Conservation (phyloP, 352 stramenopile species). For the Globisporangium ultimum region DNA sequence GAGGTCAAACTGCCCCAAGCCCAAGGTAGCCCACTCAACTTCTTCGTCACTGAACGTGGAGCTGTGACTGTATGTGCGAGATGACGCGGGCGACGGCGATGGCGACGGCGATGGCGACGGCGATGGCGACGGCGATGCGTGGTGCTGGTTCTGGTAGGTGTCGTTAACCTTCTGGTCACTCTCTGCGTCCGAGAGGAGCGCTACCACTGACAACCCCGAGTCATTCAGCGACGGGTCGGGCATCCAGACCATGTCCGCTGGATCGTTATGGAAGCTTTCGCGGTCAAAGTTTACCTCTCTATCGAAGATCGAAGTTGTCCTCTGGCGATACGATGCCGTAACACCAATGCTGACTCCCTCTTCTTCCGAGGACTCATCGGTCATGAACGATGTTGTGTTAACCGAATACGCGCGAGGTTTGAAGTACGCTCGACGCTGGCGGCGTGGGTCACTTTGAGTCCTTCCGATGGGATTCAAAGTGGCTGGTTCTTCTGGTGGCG, state of each 20-base stretch:
- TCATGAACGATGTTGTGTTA: slow-evolving; percentile 11
- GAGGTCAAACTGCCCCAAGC: slow-evolving; percentile 10
- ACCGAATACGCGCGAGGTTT: not conserved
- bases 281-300: not conserved
- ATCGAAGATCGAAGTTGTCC: not conserved
- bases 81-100: too few species aligned
- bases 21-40: not conserved
- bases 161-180: not conserved
- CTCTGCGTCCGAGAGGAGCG: not conserved
- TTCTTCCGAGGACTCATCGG: slow-evolving; percentile 5
- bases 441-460: not conserved
- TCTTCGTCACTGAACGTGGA: not conserved
- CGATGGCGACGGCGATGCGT: not conserved
- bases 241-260: slow-evolving; percentile 9
- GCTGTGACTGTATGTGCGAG: not conserved
- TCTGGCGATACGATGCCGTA: too few species aligned
- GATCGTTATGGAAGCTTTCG: slow-evolving; percentile 4
- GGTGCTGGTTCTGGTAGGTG: not conserved
- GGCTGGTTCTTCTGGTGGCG: not conserved
- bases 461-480: slow-evolving; percentile 6
- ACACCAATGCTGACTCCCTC: not conserved
- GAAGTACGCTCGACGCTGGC: not conserved
- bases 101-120: too few species aligned
- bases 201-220: not conserved
- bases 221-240: slow-evolving; percentile 9